Conservation (phyloP, 1,139 yeast genomes). For the Geotrichum carabidarum region DNA sequence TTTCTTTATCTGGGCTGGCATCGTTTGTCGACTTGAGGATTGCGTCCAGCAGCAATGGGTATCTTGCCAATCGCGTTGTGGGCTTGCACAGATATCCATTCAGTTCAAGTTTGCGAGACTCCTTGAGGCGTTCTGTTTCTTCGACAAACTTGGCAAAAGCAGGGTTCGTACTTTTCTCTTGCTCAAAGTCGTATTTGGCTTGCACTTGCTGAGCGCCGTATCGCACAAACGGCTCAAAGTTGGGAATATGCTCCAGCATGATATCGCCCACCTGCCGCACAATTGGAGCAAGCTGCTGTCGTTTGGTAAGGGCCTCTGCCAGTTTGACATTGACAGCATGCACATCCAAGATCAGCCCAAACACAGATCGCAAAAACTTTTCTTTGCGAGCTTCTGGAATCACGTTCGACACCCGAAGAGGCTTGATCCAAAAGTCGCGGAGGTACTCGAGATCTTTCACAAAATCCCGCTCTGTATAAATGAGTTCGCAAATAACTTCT, state of each 20-base stretch:
- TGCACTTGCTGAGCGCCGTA: slow-evolving; percentile 96
- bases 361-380: slow-evolving; percentile 83
- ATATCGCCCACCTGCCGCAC: slow-evolving; percentile 84
- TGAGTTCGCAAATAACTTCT: slow-evolving; percentile 90
- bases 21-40: slow-evolving; percentile 76
- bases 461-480: slow-evolving; percentile 90
- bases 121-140: slow-evolving; percentile 84
- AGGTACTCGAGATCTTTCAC: slow-evolving; percentile 91
- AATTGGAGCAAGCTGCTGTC: slow-evolving; percentile 85
- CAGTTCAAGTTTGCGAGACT: slow-evolving; percentile 82
- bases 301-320: slow-evolving; percentile 80
- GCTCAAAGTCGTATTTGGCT: slow-evolving; percentile 92
- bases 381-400: slow-evolving; percentile 88
- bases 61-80: slow-evolving; percentile 91
- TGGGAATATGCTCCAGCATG: slow-evolving; percentile 73
- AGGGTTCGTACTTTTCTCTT: slow-evolving; percentile 86
- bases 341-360: slow-evolving; percentile 83
- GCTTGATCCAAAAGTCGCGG: slow-evolving; percentile 91
- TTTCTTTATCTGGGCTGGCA: slow-evolving; percentile 69
- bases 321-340: slow-evolving; percentile 75
- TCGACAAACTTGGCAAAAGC: slow-evolving; percentile 87
- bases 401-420: slow-evolving; percentile 75
- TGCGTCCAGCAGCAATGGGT: slow-evolving; percentile 78
- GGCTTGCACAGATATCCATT: slow-evolving; percentile 93
- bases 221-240: slow-evolving; percentile 84